Base-by-base conservation (phyloP, 2,329 filamentous ascomycete species). In the Xylaria digitata region DNA sequence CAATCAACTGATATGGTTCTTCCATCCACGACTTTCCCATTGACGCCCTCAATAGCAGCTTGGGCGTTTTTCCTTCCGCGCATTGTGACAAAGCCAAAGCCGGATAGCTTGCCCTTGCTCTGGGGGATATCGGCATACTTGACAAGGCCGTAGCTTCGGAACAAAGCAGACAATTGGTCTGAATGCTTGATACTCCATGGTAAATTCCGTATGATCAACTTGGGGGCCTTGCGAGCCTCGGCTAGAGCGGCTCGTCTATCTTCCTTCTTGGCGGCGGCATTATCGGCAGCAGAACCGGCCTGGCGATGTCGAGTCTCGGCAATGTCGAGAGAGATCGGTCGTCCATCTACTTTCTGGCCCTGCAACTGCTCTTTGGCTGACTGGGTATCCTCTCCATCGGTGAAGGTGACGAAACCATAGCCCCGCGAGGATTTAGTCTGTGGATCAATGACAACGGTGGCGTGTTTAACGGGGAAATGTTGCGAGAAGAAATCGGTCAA, bases 371-470 rank as follows among this genome's bases (percentile, higher is more conserved):
- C 87, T 76, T 92, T 87, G 19, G 96, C 96, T 70, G 90, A 87
- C 71, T 90, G 83, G 13, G 95, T 94, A 82, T 99, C 96, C 71
- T 97, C 94, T 34, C 92, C 87, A 77, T 99, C 96, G 73, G 94
- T 93, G 75, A 99, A 96, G 1, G 96, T 98, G 64, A 99, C 95
- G 80, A 99, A 99, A 60, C 96, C 96, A 79, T 94, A 99, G 19
- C 96, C 95, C 77, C 93, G 91, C 15, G 93, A 97, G 73, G 90
- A 84, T 76, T 97, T 97, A 1, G 94, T 97, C 71, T 89, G 85
- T 17, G 92, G 89, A 78, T 99, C 95, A 63, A 91, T 82, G 45
- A 99, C 94, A 4, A 97, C 94, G n/a, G 92, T 92, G 59, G 96
- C 95, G 80, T 98, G 95, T 80, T 97, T 98, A 77, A 99, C 88